phyloP scores from a whole-genome alignment of 2,329 filamentous ascomycete species.

The Lecanicillium sp. region DNA sequence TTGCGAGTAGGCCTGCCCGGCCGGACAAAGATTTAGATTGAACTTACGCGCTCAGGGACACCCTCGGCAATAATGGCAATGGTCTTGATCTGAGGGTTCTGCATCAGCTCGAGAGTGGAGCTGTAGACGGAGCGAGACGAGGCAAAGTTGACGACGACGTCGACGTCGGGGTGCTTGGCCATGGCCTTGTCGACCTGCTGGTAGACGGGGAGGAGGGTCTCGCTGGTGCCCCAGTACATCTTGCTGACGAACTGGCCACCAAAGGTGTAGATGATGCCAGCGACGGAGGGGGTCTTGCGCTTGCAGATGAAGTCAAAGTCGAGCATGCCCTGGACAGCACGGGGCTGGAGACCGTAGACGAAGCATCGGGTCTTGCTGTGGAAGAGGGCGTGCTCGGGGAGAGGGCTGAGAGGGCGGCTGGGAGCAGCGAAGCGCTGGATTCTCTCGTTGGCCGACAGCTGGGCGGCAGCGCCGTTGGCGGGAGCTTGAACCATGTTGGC shows the following conservation, averaged over 20 bases:
- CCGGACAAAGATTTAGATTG: too few relatives aligned
- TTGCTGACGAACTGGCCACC: constrained; percentile 99
- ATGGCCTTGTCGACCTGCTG: constrained; percentile 89
- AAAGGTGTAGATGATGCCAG: constrained; percentile 99
- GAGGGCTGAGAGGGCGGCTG: constrained; percentile 85
- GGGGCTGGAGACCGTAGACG: constrained; percentile 97
- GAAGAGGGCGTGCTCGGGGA: constrained; percentile 85
- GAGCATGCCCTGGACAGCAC: constrained; percentile 87
- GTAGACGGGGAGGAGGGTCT: constrained; percentile 97
- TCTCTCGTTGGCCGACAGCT: constrained; percentile 87
- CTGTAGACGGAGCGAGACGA: constrained; percentile 97
- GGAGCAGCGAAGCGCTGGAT: constrained; percentile 93
- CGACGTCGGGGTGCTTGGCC: constrained; percentile 92
- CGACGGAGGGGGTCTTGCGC: constrained; percentile 89
- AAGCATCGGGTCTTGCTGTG: constrained; percentile 99
- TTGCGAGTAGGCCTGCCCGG: too few relatives aligned
- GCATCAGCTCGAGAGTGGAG: constrained; percentile 98
- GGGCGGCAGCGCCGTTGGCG: constrained; percentile 41
- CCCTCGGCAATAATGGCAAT: constrained; percentile 99
- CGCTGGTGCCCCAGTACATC: constrained; percentile 99
- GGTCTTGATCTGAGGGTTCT: constrained; percentile 92
- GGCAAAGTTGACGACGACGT: constrained; percentile 98
- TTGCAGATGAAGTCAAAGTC: constrained; percentile 99
- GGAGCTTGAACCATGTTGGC: constrained; percentile 47
- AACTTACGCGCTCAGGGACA: constrained; percentile 89